Conservation (phyloP, 2,329 filamentous ascomycete species). For the Hirsutella thompsonii region DNA sequence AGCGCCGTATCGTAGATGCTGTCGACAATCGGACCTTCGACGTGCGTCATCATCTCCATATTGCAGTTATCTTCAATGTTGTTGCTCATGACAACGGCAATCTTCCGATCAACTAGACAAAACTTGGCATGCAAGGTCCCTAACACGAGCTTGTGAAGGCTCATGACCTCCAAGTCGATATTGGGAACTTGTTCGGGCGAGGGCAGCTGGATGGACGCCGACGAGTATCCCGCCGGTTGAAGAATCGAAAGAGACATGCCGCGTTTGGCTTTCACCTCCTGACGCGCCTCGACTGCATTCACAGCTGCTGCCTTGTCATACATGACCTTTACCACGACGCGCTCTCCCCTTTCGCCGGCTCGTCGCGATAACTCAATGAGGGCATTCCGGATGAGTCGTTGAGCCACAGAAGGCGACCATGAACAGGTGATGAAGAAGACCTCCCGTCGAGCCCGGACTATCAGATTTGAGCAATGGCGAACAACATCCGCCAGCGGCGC, state of each 20-base stretch:
- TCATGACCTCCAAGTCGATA: conserved; percentile 59
- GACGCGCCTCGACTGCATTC: conserved; percentile 54
- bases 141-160: conserved; percentile 55
- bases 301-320: conserved; percentile 58
- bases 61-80: conserved; percentile 74
- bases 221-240: conserved; percentile 36
- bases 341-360: conserved; percentile 41
- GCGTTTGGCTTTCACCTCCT: conserved; percentile 29
- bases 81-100: conserved; percentile 64
- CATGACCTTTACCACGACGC: conserved; percentile 58
- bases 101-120: conserved; percentile 59
- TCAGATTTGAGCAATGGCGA: conserved; percentile 64
- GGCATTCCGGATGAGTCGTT: conserved; percentile 53
- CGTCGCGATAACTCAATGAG: conserved; percentile 56
- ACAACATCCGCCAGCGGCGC: conserved; percentile 45
- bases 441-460: conserved; percentile 58
- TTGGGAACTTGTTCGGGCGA: conserved; percentile 53
- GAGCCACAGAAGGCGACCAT: conserved; percentile 59
- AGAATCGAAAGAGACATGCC: conserved; percentile 12
- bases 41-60: conserved; percentile 65
- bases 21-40: conserved; percentile 67
- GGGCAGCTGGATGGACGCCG: conserved; percentile 47
- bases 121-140: conserved; percentile 72
- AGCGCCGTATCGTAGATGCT: conserved; percentile 62
- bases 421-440: conserved; percentile 65